Evolutionary conservation across 2,329 filamentous ascomycete species (phyloP), one percentile per base, ranked within the genome.

Genomic region (Aspergillus piperis): DNA sequence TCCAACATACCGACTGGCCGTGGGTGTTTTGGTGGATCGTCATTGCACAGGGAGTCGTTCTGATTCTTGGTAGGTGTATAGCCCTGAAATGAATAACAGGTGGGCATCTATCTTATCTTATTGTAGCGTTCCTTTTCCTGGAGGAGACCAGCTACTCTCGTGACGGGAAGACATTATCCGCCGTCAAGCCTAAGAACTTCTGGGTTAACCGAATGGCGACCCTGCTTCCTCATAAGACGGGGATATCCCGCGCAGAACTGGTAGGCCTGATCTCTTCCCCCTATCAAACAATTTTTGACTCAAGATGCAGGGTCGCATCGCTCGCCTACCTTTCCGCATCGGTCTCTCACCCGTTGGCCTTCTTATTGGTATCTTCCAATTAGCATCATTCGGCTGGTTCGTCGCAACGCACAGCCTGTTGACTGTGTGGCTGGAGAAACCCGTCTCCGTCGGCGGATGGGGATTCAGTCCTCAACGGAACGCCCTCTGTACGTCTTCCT

Each of bases 21-120:
- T 54, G 36, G 51, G 51, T 54, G 8, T 54, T 54, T 21, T 54
- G 36, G 36, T 54, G 51, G 51, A 27, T 54, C 5, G 51, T 54
- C 2, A 54, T 54, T 2, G 51, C 51, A 10, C 51, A 54, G 21
- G 51, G 51, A 15, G 0, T 42, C 3, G 51, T 54, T 17, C 36
- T 54, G 5, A 39, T 41, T 1, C 36, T 54, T 10, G 51, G 51
- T 54, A 17, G 3, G 51, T 27, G 27, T 4, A 15, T 13, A 13
- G 5, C 19, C 19, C 13, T 8, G 5, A 5, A 8, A 2, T 7
- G 8, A 10, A 3, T 5, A 10, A 11, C 8, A 6, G 8, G 5
- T 5, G 10, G 36, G n/a, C n/a, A 15, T 2, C 10, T 10, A 21
- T 5, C 27, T 52, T 11, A 52, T 42, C 15, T 2, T 1, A 6